A percentile compares a stretch with the other conserved stretches of the same genome.
Conservation (phyloP, 352 stramenopile species). For the Pythium utonaiense region DNA sequence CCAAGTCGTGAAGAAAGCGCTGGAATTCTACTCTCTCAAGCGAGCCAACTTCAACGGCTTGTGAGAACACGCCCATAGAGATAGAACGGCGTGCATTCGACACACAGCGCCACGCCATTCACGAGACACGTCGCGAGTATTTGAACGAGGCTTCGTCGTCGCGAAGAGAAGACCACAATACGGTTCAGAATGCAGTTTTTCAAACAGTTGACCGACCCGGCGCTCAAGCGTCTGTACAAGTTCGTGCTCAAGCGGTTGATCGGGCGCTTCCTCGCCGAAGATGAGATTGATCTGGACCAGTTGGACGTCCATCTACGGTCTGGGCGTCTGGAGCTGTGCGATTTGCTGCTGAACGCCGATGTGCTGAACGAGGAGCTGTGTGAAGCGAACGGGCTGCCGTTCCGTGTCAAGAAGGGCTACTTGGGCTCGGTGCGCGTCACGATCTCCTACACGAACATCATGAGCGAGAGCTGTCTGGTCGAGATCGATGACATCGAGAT, state of each 20-base stretch:
- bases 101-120: neutral
- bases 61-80: neutral
- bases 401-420: constrained; percentile 86
- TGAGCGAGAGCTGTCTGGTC: constrained; percentile 85
- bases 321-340: constrained; percentile 73
- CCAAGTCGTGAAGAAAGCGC: neutral
- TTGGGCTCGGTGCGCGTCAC: constrained; percentile 78
- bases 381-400: constrained; percentile 61
- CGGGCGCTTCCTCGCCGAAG: constrained; percentile 74
- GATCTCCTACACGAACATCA: constrained; percentile 86
- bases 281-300: constrained; percentile 85
- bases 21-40: neutral
- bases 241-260: constrained; percentile 90
- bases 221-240: constrained; percentile 90
- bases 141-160: too few species aligned
- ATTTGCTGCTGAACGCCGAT: constrained; percentile 73
- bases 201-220: constrained; percentile 84
- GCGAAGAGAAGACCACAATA: neutral
- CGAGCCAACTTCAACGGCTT: constrained; percentile 1
- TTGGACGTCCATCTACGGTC: constrained; percentile 81
- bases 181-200: constrained; percentile 72
- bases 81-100: neutral
- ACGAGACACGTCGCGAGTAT: neutral
- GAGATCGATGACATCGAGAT: constrained; percentile 89
- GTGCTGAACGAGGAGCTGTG: constrained; percentile 80